Evolutionary conservation across 1,284 basidiomycete species (phyloP).

Genomic region (Crepidotus sp.): DNA sequence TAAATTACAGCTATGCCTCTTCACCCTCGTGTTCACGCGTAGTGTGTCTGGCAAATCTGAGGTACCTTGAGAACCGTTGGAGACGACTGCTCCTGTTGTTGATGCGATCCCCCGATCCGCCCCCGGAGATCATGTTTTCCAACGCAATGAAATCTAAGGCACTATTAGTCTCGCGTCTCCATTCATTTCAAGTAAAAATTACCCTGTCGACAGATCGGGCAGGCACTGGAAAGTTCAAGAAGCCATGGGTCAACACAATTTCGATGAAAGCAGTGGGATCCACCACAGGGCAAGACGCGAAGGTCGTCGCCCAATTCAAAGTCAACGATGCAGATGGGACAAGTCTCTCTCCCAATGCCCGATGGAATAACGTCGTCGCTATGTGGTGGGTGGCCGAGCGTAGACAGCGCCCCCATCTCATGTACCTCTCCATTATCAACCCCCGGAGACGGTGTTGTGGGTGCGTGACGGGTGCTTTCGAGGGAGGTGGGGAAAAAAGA

Average conservation of each 20-base stretch:
- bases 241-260: conserved; percentile 81
- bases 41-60: conserved; percentile 5
- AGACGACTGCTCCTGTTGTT: conserved; percentile 4
- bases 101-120: conserved; percentile 21
- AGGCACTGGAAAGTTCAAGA: conserved; percentile 80
- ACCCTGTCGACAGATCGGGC: conserved; percentile 88
- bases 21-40: neutral
- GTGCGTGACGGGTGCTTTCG: neutral
- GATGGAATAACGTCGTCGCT: conserved; percentile 41
- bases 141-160: conserved; percentile 40
- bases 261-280: conserved; percentile 82
- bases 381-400: neutral
- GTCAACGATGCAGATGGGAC: conserved; percentile 89
- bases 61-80: conserved; percentile 12
- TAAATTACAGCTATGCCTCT: neutral
- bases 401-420: neutral
- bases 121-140: conserved; percentile 37
- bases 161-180: neutral
- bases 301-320: conserved; percentile 90
- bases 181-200: neutral
- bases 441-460: neutral
- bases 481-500: neutral
- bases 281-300: conserved; percentile 82
- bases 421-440: neutral
- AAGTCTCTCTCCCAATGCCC: conserved; percentile 72